These are phyloP conservation scores for Chloropicon primus DNA, from an alignment of 139 green algal species.

Conservation along the genomic window DNA sequence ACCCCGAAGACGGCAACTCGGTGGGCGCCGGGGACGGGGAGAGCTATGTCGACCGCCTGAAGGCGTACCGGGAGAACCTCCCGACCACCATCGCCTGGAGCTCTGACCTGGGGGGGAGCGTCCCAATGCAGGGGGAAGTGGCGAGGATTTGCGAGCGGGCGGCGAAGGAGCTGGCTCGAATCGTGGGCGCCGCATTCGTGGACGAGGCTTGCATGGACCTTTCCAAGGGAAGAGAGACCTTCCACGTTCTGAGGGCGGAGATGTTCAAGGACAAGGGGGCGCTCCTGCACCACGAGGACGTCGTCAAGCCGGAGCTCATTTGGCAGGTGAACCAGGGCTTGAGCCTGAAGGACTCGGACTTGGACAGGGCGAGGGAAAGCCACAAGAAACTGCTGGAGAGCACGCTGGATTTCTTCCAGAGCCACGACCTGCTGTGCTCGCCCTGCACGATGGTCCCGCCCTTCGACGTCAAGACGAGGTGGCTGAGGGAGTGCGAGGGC, in stretches of 20 bases:
- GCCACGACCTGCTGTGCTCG: constrained; percentile 18
- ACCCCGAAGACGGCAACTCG: constrained; percentile 6
- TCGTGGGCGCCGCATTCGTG: not conserved
- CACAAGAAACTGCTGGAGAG: not conserved
- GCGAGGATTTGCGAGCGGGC: not conserved
- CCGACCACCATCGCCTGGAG: not conserved
- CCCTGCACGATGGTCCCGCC: constrained; percentile 25
- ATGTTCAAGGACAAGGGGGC: not conserved
- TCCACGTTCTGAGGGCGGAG: not conserved
- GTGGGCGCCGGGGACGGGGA: not conserved
- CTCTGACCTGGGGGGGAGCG: not conserved
- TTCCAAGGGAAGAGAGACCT: not conserved
- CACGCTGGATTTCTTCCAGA: constrained; percentile 16
- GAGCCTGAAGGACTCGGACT: not conserved
- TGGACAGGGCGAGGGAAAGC: not conserved
- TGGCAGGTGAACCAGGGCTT: not conserved
- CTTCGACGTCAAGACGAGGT: constrained; percentile 22
- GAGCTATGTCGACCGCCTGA: not conserved
- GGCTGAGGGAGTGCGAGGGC: constrained; percentile 14
- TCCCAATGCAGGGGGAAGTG: not conserved
- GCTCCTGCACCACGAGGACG: not conserved
- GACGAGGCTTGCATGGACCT: not conserved
- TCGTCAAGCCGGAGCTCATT: not conserved
- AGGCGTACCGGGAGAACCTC: not conserved
- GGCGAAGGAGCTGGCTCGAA: not conserved